Evolutionary conservation across 257 asterid genomes (phyloP).

Genomic region (Cordia subcordata): DNA sequence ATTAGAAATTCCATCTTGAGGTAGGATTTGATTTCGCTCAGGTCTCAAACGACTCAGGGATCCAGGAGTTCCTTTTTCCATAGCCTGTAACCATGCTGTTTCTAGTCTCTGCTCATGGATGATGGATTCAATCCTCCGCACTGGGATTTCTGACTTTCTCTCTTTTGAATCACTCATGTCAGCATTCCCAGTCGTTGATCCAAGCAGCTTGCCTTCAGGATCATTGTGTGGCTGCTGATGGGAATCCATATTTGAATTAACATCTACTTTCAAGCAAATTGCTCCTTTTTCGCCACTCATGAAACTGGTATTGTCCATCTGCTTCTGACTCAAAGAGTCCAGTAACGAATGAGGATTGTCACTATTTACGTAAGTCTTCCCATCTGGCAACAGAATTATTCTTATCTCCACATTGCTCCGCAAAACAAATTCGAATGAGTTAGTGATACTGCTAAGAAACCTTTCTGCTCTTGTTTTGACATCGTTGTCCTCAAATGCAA

Average conservation of each 20-base stretch:
- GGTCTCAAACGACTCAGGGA: constrained; percentile 56
- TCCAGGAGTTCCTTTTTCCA: constrained; percentile 76
- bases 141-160: constrained; percentile 43
- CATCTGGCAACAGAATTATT: constrained; percentile 49
- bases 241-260: constrained; percentile 19
- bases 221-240: constrained; percentile 28
- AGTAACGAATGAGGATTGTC: constrained; percentile 18
- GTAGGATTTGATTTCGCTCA: constrained; percentile 84
- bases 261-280: constrained; percentile 13
- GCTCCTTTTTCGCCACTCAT: constrained; percentile 18
- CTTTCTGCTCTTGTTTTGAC: constrained; percentile 86
- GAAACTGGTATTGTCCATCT: constrained; percentile 9
- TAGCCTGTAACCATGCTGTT: constrained; percentile 90
- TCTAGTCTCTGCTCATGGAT: constrained; percentile 81
- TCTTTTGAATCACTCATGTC: constrained; percentile 33
- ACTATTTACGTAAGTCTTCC: constrained; percentile 13
- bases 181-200: constrained; percentile 30
- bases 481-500: constrained; percentile 66
- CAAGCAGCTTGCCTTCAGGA: constrained; percentile 28
- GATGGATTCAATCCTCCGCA: constrained; percentile 74
- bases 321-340: constrained; percentile 34
- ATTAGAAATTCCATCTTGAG: constrained; percentile 53
- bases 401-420: constrained; percentile 75
- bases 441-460: constrained; percentile 88
- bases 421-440: constrained; percentile 73